phyloP scores from a whole-genome alignment of 768 basidiomycete genomes.

The Rhodotorula taiwanensis region DNA sequence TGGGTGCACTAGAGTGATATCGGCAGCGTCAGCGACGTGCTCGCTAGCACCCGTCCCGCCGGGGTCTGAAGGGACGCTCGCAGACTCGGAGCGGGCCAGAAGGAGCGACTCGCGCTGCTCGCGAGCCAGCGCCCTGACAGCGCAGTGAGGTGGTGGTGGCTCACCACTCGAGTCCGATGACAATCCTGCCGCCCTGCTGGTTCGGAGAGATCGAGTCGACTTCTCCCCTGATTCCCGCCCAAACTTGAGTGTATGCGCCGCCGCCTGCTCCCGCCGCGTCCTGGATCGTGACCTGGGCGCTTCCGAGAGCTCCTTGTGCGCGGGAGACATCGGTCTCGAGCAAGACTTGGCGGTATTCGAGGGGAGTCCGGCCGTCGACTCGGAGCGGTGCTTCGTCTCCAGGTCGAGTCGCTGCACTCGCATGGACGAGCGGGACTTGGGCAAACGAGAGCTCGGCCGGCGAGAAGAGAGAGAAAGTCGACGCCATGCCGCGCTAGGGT shows the following conservation, averaged over 20 bases:
- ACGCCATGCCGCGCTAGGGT: conserved; percentile 7
- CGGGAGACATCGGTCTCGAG: conserved; percentile 66
- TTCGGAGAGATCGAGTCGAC: conserved; percentile 54
- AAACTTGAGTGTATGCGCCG: conserved; percentile 65
- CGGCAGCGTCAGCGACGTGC: background rate
- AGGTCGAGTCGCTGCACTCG: conserved; percentile 65
- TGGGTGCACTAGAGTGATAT: conserved; percentile 49
- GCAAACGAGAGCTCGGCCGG: conserved; percentile 32
- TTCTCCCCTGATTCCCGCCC: conserved; percentile 73
- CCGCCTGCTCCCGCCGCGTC: conserved; percentile 51
- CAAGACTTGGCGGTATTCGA: conserved; percentile 61
- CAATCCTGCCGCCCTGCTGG: conserved; percentile 57
- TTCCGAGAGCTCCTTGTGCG: conserved; percentile 70
- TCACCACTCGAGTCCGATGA: conserved; percentile 47
- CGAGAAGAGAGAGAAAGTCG: conserved; percentile 33
- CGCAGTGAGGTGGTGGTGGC: too few relatives aligned
- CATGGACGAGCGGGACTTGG: conserved; percentile 37
- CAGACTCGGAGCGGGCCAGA: too few relatives aligned
- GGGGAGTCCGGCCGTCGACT: conserved; percentile 63
- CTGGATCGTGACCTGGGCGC: conserved; percentile 68
- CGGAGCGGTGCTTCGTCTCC: conserved; percentile 57
- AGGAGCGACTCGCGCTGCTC: too few relatives aligned
- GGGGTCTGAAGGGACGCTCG: too few relatives aligned
- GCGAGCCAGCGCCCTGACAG: too few relatives aligned
- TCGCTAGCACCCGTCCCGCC: background rate